Evolutionary conservation across 2,329 filamentous ascomycete species (phyloP), one percentile per base, ranked within the genome.

Genomic region (Phaeophleospora eucalypticola): DNA sequence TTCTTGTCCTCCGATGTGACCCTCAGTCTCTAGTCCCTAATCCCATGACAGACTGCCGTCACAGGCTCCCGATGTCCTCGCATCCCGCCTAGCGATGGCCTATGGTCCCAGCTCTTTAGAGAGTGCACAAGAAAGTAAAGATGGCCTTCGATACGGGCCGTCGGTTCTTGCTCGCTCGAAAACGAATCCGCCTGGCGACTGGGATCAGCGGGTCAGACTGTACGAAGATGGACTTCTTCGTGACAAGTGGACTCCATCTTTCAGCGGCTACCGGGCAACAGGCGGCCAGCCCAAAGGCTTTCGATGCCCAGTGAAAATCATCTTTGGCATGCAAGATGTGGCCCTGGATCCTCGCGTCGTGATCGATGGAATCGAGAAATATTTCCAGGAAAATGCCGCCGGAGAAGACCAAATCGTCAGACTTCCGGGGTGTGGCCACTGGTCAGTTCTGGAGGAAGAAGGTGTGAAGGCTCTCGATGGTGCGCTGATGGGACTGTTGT

Each of bases 311-410:
- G 67, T 75, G 12, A 80, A 77, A 4, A 59, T 81, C 15, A 51
- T 82, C 34, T 78, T 77, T 66, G 79, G 78, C 2, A 63, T 73
- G 53, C 57, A 68, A 17, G 79, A 82, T 57, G 57, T 66, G 9
- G 78, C 77, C 4, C 69, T 81, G 32, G 71, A 78, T 41, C 63
- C 62, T 35, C 62, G 66, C 10, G 62, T 82, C 20, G 72, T 68
- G 19, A 60, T 81, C 19, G 74, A 78, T 43, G 77, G 77, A 0
- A 71, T 80, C 18, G 67, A 67, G 1, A 74, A 78, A 43, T 79
- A 76, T 52, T 67, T 81, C 15, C 35, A 16, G 3, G 45, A 51
- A 12, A 18, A 48, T 18, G 37, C 36, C 24, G 41, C 21, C 15
- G 4, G 33, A 16, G 34, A 17, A 36, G 16, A 18, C 43, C 16